phyloP scores from a whole-genome alignment of 2,329 filamentous ascomycete species.

The Myriosclerotinia curreyana region DNA sequence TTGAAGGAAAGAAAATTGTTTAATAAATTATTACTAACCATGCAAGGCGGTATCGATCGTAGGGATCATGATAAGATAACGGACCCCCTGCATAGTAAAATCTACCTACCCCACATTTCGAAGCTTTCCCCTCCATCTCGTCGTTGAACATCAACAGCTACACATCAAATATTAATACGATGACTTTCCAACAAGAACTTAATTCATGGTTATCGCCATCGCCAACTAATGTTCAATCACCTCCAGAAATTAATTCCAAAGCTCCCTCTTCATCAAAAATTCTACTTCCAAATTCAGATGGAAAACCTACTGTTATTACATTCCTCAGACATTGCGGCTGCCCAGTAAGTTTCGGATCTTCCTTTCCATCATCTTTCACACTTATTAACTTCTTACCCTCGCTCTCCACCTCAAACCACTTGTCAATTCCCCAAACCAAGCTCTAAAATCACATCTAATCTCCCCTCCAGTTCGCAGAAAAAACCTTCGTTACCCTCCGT shows the following conservation, averaged over 20 bases:
- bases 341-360: constrained; percentile 54
- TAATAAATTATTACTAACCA: no score
- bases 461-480: constrained; percentile 51
- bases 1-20: not conserved
- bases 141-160: not conserved
- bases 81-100: not conserved
- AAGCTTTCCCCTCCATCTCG: constrained; percentile 14
- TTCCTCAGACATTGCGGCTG: constrained; percentile 74
- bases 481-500: constrained; percentile 57
- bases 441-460: constrained; percentile 13
- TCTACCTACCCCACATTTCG: constrained; percentile 5
- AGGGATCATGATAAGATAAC: constrained; percentile 18
- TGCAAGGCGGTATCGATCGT: no score
- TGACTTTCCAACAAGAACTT: constrained; percentile 38
- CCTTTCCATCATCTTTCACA: not conserved
- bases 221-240: constrained; percentile 42
- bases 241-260: constrained; percentile 52
- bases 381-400: no score
- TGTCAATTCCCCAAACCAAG: not conserved
- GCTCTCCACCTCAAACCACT: not conserved
- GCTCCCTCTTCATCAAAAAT: constrained; percentile 56
- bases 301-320: constrained; percentile 58
- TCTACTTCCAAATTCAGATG: constrained; percentile 48
- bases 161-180: constrained; percentile 21
- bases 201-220: constrained; percentile 34